Evolutionary conservation across 2,329 filamentous ascomycete species (phyloP).

Genomic region (Xylaria sp.): DNA sequence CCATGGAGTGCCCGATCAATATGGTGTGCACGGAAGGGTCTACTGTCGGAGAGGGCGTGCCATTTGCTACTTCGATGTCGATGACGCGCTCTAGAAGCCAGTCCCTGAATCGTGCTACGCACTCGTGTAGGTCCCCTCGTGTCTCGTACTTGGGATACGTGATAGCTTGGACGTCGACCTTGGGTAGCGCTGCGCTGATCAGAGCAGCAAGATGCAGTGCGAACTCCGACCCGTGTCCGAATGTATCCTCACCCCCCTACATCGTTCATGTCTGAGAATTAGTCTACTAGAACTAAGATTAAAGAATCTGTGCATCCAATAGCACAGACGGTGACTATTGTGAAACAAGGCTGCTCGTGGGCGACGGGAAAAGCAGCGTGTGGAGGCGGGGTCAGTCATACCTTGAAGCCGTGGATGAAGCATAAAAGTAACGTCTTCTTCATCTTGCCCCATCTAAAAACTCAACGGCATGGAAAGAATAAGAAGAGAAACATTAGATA

Average conservation of each 20-base stretch:
- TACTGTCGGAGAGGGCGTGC: constrained; percentile 51
- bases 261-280: constrained; percentile 9
- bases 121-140: constrained; percentile 77
- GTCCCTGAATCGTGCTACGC: constrained; percentile 78
- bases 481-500: constrained; percentile 14
- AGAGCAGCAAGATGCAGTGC: constrained; percentile 76
- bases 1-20: constrained; percentile 61
- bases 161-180: constrained; percentile 72
- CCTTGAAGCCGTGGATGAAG: constrained; percentile 90
- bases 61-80: constrained; percentile 87
- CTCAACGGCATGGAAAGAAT: constrained; percentile 13
- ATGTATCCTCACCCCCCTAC: constrained; percentile 81
- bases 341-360: background rate
- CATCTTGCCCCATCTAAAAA: constrained; percentile 60
- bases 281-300: background rate
- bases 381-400: constrained; percentile 29
- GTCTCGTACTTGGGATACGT: constrained; percentile 88
- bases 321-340: background rate
- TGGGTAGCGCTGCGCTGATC: constrained; percentile 73
- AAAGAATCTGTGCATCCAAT: background rate
- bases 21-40: constrained; percentile 49
- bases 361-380: too few relatives aligned
- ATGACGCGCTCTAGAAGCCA: constrained; percentile 94
- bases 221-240: constrained; percentile 73
- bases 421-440: constrained; percentile 84